Evolutionary conservation across 345 rosid genomes (phyloP), one percentile per base, ranked within the genome.

Genomic region (Dipteronia dyeriana): DNA sequence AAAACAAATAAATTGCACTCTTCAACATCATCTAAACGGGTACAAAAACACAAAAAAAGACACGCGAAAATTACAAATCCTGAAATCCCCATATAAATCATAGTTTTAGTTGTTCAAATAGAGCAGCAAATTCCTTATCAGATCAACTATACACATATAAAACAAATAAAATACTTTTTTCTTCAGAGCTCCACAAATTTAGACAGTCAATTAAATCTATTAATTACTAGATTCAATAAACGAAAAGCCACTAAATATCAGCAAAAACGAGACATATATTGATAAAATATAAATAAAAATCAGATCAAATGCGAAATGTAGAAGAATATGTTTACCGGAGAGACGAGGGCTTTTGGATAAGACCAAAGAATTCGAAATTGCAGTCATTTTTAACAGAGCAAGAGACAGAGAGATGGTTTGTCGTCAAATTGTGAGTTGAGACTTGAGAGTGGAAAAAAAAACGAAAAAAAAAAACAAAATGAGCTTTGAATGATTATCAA

Each of bases 351-450:
- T 83, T 61, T 59, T 84, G 60, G 92, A 66, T 7, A 87, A 71
- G 79, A 86, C 84, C 86, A 88, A 78, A 59, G 91, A 82, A 74
- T 76, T 85, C 19, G 92, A 84, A 63, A 90, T 71, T n/a, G 91
- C 17, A 47, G 84, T 82, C 95, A 88, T 88, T 53, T 70, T 80
- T 74, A 7, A 20, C 29, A 11, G 71, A 34, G 41, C 49, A 72
- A n/a, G 80, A 78, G 49, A 66, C 61, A 26, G 68, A 20, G 65
- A 75, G 53, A 59, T 34, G 62, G 74, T 66, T 74, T 66, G n/a
- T 66, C 67, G n/a, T 68, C 26, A 67, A 67, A 41, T n/a, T 67
- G 0, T 10, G 1, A 13, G 68, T 64, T 62, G 79, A 78, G 34
- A 34, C 6, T 34, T 45, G 68, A 75, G n/a, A n/a, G n/a, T n/a